Evolutionary conservation across 1,284 basidiomycete genomes (phyloP).

Genomic region (Puccinia triticina): DNA sequence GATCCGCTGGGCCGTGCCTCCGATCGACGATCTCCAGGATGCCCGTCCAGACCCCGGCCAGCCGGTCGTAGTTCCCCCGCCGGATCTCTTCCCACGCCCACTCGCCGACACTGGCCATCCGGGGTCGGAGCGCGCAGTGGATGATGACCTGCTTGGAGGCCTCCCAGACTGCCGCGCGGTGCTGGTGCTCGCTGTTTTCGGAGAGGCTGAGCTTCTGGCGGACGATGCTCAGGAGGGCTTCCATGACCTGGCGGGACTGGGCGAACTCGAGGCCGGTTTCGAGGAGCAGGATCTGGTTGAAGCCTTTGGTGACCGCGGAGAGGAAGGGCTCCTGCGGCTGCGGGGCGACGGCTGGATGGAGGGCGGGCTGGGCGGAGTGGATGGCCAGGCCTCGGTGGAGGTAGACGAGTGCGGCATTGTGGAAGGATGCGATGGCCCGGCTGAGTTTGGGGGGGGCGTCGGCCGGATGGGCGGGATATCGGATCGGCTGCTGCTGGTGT

Average conservation of each 20-base stretch:
- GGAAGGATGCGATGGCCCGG: constrained; percentile 32
- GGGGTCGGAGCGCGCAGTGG: constrained; percentile 19
- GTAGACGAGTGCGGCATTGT: constrained; percentile 43
- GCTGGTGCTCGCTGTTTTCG: not conserved
- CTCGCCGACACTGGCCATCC: constrained; percentile 5
- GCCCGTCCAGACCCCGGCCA: constrained; percentile 28
- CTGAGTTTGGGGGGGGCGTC: not conserved
- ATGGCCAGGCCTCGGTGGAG: constrained; percentile 29
- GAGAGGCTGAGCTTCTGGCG: not conserved
- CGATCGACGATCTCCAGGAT: constrained; percentile 26
- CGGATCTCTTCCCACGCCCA: constrained; percentile 44
- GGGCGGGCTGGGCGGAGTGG: not conserved
- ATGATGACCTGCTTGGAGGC: constrained; percentile 14
- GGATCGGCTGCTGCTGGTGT: constrained; percentile 8
- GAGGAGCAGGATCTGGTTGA: constrained; percentile 25
- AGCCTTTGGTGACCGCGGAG: constrained; percentile 33
- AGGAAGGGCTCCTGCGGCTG: constrained; percentile 28
- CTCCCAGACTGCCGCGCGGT: not conserved
- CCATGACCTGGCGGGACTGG: constrained; percentile 14
- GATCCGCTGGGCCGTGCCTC: not conserved
- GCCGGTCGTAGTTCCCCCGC: not conserved
- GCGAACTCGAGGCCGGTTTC: constrained; percentile 41
- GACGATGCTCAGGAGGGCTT: constrained; percentile 7
- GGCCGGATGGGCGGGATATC: not conserved
- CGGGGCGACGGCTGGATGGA: not conserved